Percentiles rank a stretch among this genome's conserved stretches.
Conservation (phyloP, 805 yeast species). For the Kodamaea jinghongensis region DNA sequence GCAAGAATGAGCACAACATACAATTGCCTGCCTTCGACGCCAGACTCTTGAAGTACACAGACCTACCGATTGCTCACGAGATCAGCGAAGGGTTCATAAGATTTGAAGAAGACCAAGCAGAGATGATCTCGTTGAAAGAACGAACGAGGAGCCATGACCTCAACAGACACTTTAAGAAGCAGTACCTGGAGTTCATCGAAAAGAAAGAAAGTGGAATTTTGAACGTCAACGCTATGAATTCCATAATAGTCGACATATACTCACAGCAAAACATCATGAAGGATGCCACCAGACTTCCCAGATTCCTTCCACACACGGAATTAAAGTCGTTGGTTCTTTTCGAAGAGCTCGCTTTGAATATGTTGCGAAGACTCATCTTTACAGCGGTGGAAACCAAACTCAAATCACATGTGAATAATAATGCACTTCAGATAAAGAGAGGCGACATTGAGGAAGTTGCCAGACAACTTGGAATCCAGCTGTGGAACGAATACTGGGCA, state of each 20-base stretch:
- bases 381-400: slow-evolving; percentile 3
- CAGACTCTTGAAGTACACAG: slow-evolving; percentile 34
- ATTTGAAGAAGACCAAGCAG: slow-evolving; percentile 44
- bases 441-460: slow-evolving; percentile 4
- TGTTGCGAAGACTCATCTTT: slow-evolving; percentile 9
- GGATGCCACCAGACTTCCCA: not conserved
- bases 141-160: slow-evolving; percentile 8
- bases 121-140: slow-evolving; percentile 21
- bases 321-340: slow-evolving; percentile 8
- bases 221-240: not conserved
- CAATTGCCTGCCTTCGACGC: slow-evolving; percentile 11
- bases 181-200: slow-evolving; percentile 1
- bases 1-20: slow-evolving; percentile 5
- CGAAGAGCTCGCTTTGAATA: slow-evolving; percentile 11
- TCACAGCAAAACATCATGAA: slow-evolving; percentile 2
- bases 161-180: slow-evolving; percentile 5
- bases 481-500: slow-evolving; percentile 11
- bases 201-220: slow-evolving; percentile 1
- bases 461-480: slow-evolving; percentile 3
- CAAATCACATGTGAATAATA: not conserved
- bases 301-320: slow-evolving; percentile 3
- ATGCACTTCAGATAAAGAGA: not conserved
- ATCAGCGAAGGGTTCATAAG: slow-evolving; percentile 42
- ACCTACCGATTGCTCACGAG: slow-evolving; percentile 54
- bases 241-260: not conserved